A percentile compares a stretch with the other conserved stretches of the same genome.
These are phyloP conservation scores for Dipteronia dyeriana DNA, from an alignment of 345 rosid genomes.

Conservation along the genomic window DNA sequence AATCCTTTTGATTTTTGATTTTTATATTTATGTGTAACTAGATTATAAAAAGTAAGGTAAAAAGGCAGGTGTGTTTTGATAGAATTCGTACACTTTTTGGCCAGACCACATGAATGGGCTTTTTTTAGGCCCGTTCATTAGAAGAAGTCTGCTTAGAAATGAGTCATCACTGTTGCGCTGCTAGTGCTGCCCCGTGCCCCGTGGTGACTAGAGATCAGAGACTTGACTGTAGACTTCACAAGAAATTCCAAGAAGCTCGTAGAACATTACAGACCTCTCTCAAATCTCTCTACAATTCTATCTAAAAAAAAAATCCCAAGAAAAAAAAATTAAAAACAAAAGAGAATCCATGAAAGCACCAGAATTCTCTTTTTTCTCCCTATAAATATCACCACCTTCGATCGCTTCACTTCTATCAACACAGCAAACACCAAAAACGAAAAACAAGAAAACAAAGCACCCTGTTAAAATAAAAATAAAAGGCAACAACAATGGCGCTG, in stretches of 20 bases:
- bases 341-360: too few relatives aligned
- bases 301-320: too few relatives aligned
- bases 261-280: neutral
- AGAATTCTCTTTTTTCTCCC: neutral
- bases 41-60: too few relatives aligned
- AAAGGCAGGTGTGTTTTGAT: too few relatives aligned
- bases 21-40: too few relatives aligned
- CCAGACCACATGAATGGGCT: neutral
- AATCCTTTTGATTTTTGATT: too few relatives aligned
- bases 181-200: too few relatives aligned
- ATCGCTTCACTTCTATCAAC: too few relatives aligned
- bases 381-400: neutral
- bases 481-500: constrained; percentile 28
- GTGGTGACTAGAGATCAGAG: neutral
- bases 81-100: too few relatives aligned
- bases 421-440: neutral
- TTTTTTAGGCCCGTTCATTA: neutral
- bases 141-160: neutral
- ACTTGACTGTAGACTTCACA: neutral
- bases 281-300: neutral
- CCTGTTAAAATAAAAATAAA: too few relatives aligned
- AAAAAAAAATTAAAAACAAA: neutral
- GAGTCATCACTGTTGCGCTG: neutral
- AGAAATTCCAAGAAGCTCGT: neutral
- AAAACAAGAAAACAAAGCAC: too few relatives aligned